Evolutionary conservation across 257 asterid genomes (phyloP), one percentile per base, ranked within the genome.

Genomic region (Thymus mandschuricus): DNA sequence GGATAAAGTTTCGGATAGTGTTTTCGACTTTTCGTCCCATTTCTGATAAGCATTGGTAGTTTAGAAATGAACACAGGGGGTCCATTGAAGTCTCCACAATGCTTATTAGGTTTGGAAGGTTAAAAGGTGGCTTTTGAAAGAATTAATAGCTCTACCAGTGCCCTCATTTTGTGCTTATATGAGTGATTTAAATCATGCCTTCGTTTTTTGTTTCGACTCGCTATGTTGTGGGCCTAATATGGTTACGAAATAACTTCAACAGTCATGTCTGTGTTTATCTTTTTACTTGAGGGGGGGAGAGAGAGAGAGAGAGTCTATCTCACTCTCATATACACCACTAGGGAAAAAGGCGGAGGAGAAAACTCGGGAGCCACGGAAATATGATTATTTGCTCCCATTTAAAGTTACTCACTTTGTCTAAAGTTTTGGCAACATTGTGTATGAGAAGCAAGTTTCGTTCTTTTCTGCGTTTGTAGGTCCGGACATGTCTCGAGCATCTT

Each of bases 401-500:
- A 40, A 66, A 70, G 72, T 76, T 55, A 67, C 46, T 71, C 71
- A 40, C 52, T 74, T 71, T 66, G 68, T 63, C 70, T 64, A 30
- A 63, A 62, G 60, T 34, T 40, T 63, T 68, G 31, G 72, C 56
- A 35, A 12, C 69, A 56, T 12, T 70, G 27, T 41, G 62, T 62
- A 48, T 69, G 58, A 66, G 38, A 60, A 55, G 67, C 57, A 66
- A n/a, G 64, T 31, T 33, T 7, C 65, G 28, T 57, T 71, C 38
- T 15, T 58, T 28, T 56, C 21, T 43, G 35, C 66, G 74, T 79
- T 34, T 57, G 82, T 69, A 52, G 79, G 70, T 65, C 74, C 77
- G 60, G 30, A 63, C 70, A 63, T 76, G 45, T 56, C 55, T 65
- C 35, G 44, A 72, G 71, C 75, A 75, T 79, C 80, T 77, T 56